A percentile compares a stretch with the other conserved stretches of the same genome.
Conservation (phyloP, 192 early-diverging fungal species). For the Coemansia sp. region DNA sequence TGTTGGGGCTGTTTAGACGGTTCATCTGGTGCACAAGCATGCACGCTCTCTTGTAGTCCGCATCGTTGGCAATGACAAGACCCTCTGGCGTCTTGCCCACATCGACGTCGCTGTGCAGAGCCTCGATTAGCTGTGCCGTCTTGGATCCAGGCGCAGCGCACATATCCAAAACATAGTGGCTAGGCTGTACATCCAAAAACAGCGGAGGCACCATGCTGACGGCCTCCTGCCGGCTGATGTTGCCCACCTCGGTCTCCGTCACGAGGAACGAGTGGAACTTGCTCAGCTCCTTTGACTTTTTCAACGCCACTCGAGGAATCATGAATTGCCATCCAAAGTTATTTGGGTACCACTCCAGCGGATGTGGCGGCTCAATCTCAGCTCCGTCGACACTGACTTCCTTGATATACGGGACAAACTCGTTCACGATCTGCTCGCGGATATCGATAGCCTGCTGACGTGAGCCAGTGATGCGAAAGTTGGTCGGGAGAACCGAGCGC, state of each 20-base stretch:
- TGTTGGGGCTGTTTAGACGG: conserved; percentile 87
- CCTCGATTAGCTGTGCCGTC: conserved; percentile 90
- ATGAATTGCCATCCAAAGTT: conserved; percentile 87
- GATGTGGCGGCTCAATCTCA: conserved; percentile 70
- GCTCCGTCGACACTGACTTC: conserved; percentile 68
- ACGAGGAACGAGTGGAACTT: conserved; percentile 95
- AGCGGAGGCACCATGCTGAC: conserved; percentile 99
- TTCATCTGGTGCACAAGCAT: conserved; percentile 97
- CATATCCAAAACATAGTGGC: conserved; percentile 90
- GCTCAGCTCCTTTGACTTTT: conserved; percentile 71
- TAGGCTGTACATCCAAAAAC: conserved; percentile 84
- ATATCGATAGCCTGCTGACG: conserved; percentile 56
- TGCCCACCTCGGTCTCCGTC: conserved; percentile 97
- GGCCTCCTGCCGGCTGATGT: conserved; percentile 94
- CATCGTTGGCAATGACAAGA: conserved; percentile 96
- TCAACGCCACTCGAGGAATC: conserved; percentile 71
- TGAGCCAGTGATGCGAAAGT: conserved; percentile 93
- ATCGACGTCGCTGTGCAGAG: conserved; percentile 65
- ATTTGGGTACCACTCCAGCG: conserved; percentile 88
- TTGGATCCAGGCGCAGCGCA: conserved; percentile 99
- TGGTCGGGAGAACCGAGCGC: conserved; percentile 77
- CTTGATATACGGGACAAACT: conserved; percentile 61
- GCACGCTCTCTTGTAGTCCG: conserved; percentile 85
- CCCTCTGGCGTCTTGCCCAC: conserved; percentile 63
- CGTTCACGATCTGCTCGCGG: conserved; percentile 54